These are phyloP conservation scores for Fusarium stilboides DNA, from an alignment of 2,329 filamentous ascomycete species.

Conservation along the genomic window DNA sequence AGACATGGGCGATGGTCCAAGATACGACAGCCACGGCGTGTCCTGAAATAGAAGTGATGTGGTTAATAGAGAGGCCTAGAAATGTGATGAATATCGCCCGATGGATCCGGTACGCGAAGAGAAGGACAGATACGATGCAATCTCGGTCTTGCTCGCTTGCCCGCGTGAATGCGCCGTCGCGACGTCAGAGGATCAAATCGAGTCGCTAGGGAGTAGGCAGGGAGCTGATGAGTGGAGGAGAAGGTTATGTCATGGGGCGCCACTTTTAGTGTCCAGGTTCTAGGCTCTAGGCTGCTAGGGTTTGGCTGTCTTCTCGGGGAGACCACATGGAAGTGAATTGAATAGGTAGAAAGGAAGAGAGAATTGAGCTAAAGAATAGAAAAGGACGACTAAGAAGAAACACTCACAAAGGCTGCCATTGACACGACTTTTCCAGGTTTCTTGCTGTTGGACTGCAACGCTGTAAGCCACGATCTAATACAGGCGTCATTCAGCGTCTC, in stretches of 20 bases:
- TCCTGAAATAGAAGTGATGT: conserved; percentile 50
- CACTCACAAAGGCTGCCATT: conserved; percentile 57
- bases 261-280: conserved; percentile 34
- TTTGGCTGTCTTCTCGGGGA: background rate
- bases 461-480: conserved; percentile 43
- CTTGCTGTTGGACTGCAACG: conserved; percentile 40
- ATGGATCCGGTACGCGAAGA: background rate
- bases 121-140: conserved; percentile 10
- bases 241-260: conserved; percentile 48
- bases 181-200: conserved; percentile 43
- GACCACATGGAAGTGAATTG: background rate
- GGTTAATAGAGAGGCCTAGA: conserved; percentile 37
- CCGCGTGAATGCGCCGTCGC: conserved; percentile 42
- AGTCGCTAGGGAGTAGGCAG: conserved; percentile 33
- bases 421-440: conserved; percentile 44
- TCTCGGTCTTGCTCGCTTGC: conserved; percentile 16
- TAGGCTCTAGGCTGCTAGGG: conserved; percentile 3
- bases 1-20: conserved; percentile 56
- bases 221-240: conserved; percentile 28
- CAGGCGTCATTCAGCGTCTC: conserved; percentile 51
- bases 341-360: background rate
- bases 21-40: conserved; percentile 67
- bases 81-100: background rate
- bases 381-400: background rate
- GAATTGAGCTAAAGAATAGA: background rate